Evolutionary conservation across 1,284 basidiomycete genomes (phyloP), one percentile per base, ranked within the genome.

Genomic region (Malassezia yamatoensis): DNA sequence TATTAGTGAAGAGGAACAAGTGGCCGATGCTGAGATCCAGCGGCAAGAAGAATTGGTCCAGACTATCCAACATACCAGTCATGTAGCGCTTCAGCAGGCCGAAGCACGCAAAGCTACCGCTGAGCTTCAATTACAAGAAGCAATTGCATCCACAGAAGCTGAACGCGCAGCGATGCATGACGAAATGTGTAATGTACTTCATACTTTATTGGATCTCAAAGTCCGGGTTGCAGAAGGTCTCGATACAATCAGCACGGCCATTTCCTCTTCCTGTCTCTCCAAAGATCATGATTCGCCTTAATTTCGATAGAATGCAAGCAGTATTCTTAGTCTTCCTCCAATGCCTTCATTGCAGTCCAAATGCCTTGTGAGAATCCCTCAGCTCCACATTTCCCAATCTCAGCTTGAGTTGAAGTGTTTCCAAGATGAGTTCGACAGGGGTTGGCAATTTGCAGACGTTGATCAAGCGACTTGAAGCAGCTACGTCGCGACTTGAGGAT

Each of bases 401-500:
- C 24, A 29, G 24, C 24, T 29, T 29, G 24, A 29, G 24, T 29
- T 3, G 24, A 29, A 29, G 24, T 29, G 24, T 29, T 29, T 2
- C 13, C 7, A 47, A 33, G 20, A 70, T 70, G 67, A 55, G 58
- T 39, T 49, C 61, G 34, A 49, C 66, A 33, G 70, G 70, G 37
- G 66, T 72, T 43, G 68, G 67, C 13, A 72, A 71, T 35, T 49
- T 72, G 50, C 62, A 62, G 44, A 74, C 71, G 18, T 61, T 74
- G 47, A 64, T 72, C 57, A 70, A 74, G 60, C 58, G 71, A 38
- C 64, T 74, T 24, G 87, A 93, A 80, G 93, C 94, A 43, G 89
- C 90, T 2, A 91, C 90, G 8, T 90, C 88, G 49, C 83, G 93
- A 51, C 83, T 98, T 29, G 93, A 98, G 77, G 93, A 98, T 74